phyloP scores from a whole-genome alignment of 2,329 filamentous ascomycete species.

The Ophiostoma quercus region DNA sequence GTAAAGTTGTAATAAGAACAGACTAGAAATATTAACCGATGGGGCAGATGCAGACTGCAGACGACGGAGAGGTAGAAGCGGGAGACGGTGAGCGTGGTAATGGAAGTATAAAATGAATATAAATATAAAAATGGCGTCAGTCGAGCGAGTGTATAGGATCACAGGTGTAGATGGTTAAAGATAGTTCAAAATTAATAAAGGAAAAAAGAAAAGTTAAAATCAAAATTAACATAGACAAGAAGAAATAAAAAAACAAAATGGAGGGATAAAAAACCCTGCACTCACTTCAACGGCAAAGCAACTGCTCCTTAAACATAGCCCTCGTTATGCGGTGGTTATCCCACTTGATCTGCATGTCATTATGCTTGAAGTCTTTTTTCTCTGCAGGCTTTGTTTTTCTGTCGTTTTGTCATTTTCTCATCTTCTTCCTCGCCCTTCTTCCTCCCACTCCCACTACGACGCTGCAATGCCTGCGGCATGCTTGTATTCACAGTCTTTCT shows the following conservation, averaged over 20 bases:
- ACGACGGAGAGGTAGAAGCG: neutral
- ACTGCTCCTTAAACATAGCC: neutral
- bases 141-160: neutral
- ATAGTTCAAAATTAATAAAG: too few species aligned
- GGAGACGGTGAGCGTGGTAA: neutral
- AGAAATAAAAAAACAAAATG: too few species aligned
- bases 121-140: neutral
- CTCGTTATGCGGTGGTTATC: neutral
- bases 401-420: neutral
- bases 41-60: neutral
- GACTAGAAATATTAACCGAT: neutral
- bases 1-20: neutral
- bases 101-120: neutral
- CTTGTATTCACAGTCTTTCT: neutral
- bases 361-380: neutral
- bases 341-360: slow-evolving; percentile 10
- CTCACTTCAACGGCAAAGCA: neutral
- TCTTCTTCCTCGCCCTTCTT: neutral
- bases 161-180: neutral
- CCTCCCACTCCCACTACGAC: neutral
- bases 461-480: neutral
- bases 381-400: slow-evolving; percentile 4
- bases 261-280: neutral
- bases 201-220: neutral
- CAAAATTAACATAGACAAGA: too few species aligned